These are phyloP conservation scores for Hypoxylon sp. DNA, from an alignment of 2,329 filamentous ascomycete species.

Conservation along the genomic window DNA sequence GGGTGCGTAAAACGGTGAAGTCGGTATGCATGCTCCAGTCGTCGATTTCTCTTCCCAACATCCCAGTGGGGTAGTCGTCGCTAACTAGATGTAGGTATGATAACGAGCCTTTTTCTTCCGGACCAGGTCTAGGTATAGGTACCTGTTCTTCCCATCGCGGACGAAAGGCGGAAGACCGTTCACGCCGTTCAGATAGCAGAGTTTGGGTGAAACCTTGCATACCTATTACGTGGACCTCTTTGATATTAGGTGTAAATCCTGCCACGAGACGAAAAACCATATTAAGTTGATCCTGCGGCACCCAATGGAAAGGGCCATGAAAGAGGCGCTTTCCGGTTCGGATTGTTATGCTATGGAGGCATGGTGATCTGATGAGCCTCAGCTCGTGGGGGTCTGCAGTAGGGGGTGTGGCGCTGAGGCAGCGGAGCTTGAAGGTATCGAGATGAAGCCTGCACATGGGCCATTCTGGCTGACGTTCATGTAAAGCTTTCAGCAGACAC, in stretches of 20 bases:
- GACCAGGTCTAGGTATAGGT: neutral
- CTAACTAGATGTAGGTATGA: constrained; percentile 7
- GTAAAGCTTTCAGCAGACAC: constrained; percentile 10
- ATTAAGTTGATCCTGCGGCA: neutral
- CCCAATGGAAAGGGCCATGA: neutral
- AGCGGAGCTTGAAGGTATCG: constrained; percentile 10
- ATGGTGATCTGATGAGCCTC: constrained; percentile 17
- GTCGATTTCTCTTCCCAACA: neutral
- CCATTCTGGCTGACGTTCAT: constrained; percentile 1
- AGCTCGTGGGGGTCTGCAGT: constrained; percentile 8
- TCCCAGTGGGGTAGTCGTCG: neutral
- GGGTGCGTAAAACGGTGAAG: constrained; percentile 16
- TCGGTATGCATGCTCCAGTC: constrained; percentile 10
- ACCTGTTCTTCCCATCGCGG: constrained; percentile 12
- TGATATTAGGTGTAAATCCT: constrained; percentile 21
- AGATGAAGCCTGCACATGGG: constrained; percentile 23
- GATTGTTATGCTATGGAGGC: constrained; percentile 22
- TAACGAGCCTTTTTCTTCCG: neutral
- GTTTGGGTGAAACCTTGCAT: neutral
- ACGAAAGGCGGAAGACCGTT: neutral
- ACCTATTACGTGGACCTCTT: constrained; percentile 5
- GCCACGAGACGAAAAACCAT: constrained; percentile 7
- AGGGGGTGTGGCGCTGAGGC: neutral
- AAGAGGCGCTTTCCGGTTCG: neutral
- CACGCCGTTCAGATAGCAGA: neutral